phyloP scores from a whole-genome alignment of 202 grass and related monocot genomes.

The Schoenoplectus triqueter region DNA sequence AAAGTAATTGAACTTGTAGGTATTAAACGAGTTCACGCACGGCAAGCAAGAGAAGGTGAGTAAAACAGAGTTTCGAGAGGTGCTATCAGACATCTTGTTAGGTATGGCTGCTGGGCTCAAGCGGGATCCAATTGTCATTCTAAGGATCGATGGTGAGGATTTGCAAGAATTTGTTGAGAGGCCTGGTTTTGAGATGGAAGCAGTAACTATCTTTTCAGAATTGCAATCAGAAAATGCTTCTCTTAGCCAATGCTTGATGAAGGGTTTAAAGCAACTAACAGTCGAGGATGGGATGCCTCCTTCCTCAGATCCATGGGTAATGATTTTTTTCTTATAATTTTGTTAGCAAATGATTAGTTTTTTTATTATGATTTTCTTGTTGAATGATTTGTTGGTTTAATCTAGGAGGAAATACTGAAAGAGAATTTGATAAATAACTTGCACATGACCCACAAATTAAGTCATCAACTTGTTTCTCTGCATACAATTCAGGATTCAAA shows the following conservation, averaged over 20 bases:
- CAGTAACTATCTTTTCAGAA: constrained; percentile 57
- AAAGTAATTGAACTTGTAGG: constrained; percentile 39
- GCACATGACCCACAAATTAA: background rate
- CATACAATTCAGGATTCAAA: background rate
- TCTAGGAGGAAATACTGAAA: background rate
- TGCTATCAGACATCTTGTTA: constrained; percentile 68
- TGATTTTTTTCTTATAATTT: constrained; percentile 5
- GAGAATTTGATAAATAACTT: background rate
- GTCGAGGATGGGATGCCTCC: constrained; percentile 84
- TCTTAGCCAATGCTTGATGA: constrained; percentile 49
- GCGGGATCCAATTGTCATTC: constrained; percentile 78
- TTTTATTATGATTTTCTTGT: constrained; percentile 7
- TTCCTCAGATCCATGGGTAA: constrained; percentile 72
- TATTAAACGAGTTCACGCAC: constrained; percentile 72
- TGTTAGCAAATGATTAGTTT: constrained; percentile 21
- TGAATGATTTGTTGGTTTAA: background rate
- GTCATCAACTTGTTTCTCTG: background rate
- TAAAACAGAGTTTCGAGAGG: constrained; percentile 65
- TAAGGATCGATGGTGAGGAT: constrained; percentile 90
- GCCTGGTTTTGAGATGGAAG: constrained; percentile 54
- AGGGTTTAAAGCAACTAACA: constrained; percentile 58
- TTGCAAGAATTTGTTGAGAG: constrained; percentile 64
- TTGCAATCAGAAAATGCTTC: constrained; percentile 35
- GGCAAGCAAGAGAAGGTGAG: constrained; percentile 70
- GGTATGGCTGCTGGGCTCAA: constrained; percentile 89